These are phyloP conservation scores for Cenchrus fungigraminus DNA, from an alignment of 176 grass and related monocot genomes.

Conservation along the genomic window DNA sequence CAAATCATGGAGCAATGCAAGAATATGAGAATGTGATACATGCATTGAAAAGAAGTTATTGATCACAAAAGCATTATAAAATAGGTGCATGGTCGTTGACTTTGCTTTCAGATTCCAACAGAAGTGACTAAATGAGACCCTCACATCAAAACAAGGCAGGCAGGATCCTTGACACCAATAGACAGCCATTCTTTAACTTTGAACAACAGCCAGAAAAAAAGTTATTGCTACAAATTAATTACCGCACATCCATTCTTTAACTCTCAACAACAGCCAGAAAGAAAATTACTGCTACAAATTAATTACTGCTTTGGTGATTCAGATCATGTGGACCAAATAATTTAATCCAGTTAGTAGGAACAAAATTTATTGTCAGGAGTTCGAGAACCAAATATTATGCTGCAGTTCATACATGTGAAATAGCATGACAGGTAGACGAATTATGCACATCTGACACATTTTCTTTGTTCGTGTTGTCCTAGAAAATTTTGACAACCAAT, in stretches of 20 bases:
- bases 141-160: not conserved
- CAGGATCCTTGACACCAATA: conserved; percentile 17
- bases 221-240: too few species aligned
- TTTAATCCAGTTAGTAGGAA: not conserved
- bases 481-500: not conserved
- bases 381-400: not conserved
- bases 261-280: too few species aligned
- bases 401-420: too few species aligned
- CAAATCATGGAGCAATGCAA: not conserved
- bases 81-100: not conserved
- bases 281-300: too few species aligned
- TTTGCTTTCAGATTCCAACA: not conserved
- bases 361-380: not conserved
- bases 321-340: not conserved
- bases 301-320: too few species aligned
- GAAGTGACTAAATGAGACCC: not conserved
- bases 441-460: not conserved
- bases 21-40: conserved; percentile 8
- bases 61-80: conserved; percentile 18
- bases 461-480: not conserved
- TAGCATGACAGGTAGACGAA: not conserved
- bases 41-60: not conserved
- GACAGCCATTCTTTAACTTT: not conserved
- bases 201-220: not conserved
- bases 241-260: too few species aligned